phyloP scores from a whole-genome alignment of 352 stramenopile genomes.

The Globisporangium yorkense region DNA sequence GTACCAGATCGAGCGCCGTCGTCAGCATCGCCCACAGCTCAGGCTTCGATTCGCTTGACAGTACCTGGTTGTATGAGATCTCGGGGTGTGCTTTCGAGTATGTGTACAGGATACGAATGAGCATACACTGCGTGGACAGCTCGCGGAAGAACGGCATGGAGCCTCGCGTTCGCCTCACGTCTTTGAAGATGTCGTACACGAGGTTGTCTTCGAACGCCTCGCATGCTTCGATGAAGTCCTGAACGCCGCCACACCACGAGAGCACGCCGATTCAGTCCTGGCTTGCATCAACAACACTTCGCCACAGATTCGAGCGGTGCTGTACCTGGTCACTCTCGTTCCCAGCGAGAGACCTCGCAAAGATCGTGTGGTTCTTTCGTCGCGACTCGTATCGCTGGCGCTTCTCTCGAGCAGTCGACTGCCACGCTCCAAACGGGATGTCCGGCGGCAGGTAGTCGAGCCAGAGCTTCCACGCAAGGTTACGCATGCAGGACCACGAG shows the following conservation, averaged over 20 bases:
- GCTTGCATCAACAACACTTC: not conserved
- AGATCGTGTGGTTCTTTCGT: slow-evolving; percentile 26
- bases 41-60: not conserved
- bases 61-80: slow-evolving; percentile 69
- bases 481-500: slow-evolving; percentile 70
- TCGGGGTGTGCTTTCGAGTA: slow-evolving; percentile 60
- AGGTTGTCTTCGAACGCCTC: slow-evolving; percentile 43
- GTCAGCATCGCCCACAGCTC: not conserved
- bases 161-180: slow-evolving; percentile 57
- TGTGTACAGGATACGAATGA: slow-evolving; percentile 66
- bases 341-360: slow-evolving; percentile 20
- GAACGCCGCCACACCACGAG: not conserved
- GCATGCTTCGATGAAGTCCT: slow-evolving; percentile 48
- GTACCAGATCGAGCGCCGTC: not conserved
- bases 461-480: slow-evolving; percentile 68
- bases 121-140: slow-evolving; percentile 34
- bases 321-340: slow-evolving; percentile 22
- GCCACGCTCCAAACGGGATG: slow-evolving; percentile 44
- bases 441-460: slow-evolving; percentile 45
- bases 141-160: slow-evolving; percentile 59
- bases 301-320: not conserved
- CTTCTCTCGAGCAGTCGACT: slow-evolving; percentile 23
- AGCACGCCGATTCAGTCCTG: not conserved
- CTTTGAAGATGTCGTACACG: slow-evolving; percentile 68
- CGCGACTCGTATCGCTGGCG: slow-evolving; percentile 36